phyloP scores from a whole-genome alignment of 108 stramenopile species.

The Nannochloropsis gaditana region DNA sequence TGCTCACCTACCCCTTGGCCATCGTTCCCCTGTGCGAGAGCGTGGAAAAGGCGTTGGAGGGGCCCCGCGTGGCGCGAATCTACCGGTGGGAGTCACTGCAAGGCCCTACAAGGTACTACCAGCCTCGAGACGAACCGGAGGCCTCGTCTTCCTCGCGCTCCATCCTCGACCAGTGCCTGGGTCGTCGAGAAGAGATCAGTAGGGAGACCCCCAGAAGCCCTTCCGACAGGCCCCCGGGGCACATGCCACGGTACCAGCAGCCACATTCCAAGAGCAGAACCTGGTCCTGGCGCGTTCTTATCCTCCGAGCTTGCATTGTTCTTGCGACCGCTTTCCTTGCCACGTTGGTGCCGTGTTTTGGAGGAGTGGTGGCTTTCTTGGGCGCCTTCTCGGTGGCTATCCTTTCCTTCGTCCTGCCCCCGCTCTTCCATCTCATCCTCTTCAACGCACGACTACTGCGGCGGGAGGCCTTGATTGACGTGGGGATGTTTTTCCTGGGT shows the following conservation, averaged over 20 bases:
- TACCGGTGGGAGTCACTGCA: not conserved
- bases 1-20: conserved; percentile 46
- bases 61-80: conserved; percentile 5
- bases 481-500: conserved; percentile 26
- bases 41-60: conserved; percentile 28
- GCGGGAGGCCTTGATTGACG: not conserved
- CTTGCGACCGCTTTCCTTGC: conserved; percentile 38
- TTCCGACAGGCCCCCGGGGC: not conserved
- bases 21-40: conserved; percentile 43
- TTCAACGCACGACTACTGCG: conserved; percentile 22
- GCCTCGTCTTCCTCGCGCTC: not conserved
- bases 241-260: not conserved
- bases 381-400: conserved; percentile 45
- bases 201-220: not conserved
- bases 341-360: conserved; percentile 43
- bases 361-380: conserved; percentile 42
- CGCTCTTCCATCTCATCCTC: conserved; percentile 41
- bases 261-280: not conserved
- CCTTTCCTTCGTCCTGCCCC: conserved; percentile 43
- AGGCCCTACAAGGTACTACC: not conserved
- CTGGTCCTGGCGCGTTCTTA: not conserved
- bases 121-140: not conserved
- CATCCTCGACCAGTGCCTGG: conserved; percentile 1
- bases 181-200: not conserved
- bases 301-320: conserved; percentile 31